Base-by-base conservation (phyloP, 1,284 basidiomycete genomes). In the Calocybe gambosa region DNA sequence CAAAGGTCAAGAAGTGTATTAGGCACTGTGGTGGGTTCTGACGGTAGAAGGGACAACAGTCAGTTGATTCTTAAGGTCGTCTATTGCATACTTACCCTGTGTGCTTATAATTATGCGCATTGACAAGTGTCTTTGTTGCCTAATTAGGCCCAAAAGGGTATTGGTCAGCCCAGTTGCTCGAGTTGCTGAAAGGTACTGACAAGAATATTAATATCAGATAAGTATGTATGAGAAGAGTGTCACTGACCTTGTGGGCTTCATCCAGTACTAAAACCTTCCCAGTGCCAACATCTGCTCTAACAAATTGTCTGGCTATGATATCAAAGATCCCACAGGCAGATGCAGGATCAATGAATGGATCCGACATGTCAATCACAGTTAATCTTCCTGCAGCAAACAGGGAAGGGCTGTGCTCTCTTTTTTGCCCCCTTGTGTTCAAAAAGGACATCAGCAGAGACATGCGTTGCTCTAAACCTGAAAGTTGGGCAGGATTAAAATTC, bases 61-160 rank as follows among this genome's bases (percentile, higher is more conserved):
- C 23, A 45, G 44, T 16, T 26, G 38, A 43, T 7, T 19, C 12
- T 21, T 26, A 18, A 49, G 34, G n/a, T 18, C n/a, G 13, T 0
- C 3, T 35, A 2, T 29, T 26, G 51, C n/a, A 20, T 34, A 25
- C 57, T 50, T 49, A 74, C 82, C 82, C 71, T 85, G 85, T 0
- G 84, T 88, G 51, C 80, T 82, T 46, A 88, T 80, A 26, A 88
- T 73, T 10, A 88, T 69, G 3, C 85, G 69, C 77, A 85, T 85
- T 0, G 76, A 82, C 1, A 83, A 63, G 56, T 88, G 85, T 0
- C 85, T 72, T 52, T 87, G 85, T 53, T 86, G 80, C 0, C 85
- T 72, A 12, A 79, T 78, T 12, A 87, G 63, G 1, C 73, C 72
- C 13, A 82, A 57, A 16, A 88, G 59, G 1, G 78, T 68, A 18